These are phyloP conservation scores for Fusarium hainanense DNA, from an alignment of 2,329 filamentous ascomycete genomes.

Conservation along the genomic window DNA sequence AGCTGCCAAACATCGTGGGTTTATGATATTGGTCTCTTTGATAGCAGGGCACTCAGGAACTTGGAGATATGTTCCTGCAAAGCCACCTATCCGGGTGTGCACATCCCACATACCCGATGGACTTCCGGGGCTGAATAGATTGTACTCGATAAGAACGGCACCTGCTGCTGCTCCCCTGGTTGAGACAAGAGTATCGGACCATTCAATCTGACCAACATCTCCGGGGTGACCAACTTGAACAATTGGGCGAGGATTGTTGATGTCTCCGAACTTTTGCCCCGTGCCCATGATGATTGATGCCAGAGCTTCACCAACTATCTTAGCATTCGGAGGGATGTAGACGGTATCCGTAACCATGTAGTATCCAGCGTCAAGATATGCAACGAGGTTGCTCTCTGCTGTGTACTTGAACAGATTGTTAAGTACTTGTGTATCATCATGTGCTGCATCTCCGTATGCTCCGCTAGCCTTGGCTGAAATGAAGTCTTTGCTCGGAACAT, in stretches of 20 bases:
- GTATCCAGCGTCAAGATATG: constrained; percentile 70
- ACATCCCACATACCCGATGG: constrained; percentile 77
- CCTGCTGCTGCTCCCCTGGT: constrained; percentile 75
- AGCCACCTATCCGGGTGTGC: constrained; percentile 80
- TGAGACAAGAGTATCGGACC: constrained; percentile 77
- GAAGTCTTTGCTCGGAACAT: constrained; percentile 68
- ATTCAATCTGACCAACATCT: constrained; percentile 73
- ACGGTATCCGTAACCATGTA: constrained; percentile 70
- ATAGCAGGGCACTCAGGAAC: constrained; percentile 72
- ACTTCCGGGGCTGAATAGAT: constrained; percentile 62
- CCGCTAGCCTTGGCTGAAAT: constrained; percentile 69
- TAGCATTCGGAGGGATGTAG: constrained; percentile 59
- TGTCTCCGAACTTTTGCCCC: constrained; percentile 66
- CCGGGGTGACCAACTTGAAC: constrained; percentile 73
- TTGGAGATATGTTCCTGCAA: constrained; percentile 75
- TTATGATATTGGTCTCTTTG: constrained; percentile 47
- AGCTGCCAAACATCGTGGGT: constrained; percentile 54
- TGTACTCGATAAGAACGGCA: constrained; percentile 79
- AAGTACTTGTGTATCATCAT: constrained; percentile 79
- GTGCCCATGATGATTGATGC: constrained; percentile 65
- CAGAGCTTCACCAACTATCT: constrained; percentile 70
- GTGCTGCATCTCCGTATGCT: constrained; percentile 72
- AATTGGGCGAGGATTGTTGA: constrained; percentile 70
- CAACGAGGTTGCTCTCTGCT: constrained; percentile 65
- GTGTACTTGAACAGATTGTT: constrained; percentile 62